Base-by-base conservation (phyloP, 2,329 filamentous ascomycete genomes). In the Colletotrichum higginsianum region DNA sequence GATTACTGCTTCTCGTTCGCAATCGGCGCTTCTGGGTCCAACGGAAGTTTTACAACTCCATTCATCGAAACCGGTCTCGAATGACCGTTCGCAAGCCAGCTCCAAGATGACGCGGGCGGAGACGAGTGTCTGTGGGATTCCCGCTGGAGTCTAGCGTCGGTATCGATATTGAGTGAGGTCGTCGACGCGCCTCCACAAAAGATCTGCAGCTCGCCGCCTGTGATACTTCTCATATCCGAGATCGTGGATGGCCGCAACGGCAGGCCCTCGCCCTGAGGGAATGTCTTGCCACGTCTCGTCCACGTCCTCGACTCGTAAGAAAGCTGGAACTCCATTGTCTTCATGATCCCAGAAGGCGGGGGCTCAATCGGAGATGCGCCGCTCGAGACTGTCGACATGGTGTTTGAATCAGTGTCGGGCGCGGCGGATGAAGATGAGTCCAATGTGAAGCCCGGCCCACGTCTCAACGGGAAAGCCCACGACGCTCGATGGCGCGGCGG, bases 271-370 rank as follows among this genome's bases (percentile, higher is more conserved):
- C 63, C 40, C 9, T 44, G 56, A 2, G 42, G 50, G 18, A 35
- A 57, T 40, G 49, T 57, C 3, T 18, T 40, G 7, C 16, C 69
- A 3, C 40, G 58, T 8, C 21, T 49, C 9, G 46, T 44, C 65
- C 69, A 72, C 38, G 53, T 55, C 12, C 46, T 57, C 16, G 47
- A 47, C n/a, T 72, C 69, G 30, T 72, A 72, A 1, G 69, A 69
- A 2, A 72, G 40, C 30, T 60, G 38, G 6, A 72, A 63, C 40
- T 72, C 69, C 69, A 72, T 72, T 4, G 69, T 72, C 35, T 69
- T 72, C 69, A 72, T 63, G 7, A 72, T 72, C 2, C 69, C 69
- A 1, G 53, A 68, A 2, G 60, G 40, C 3, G 65, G 69, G 2
- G 69, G 69, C 15, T 64, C 66, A 0, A 30, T 4, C 15, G 21